Conservation (phyloP, 2,329 filamentous ascomycete genomes). For the Neoascochyta sp. region DNA sequence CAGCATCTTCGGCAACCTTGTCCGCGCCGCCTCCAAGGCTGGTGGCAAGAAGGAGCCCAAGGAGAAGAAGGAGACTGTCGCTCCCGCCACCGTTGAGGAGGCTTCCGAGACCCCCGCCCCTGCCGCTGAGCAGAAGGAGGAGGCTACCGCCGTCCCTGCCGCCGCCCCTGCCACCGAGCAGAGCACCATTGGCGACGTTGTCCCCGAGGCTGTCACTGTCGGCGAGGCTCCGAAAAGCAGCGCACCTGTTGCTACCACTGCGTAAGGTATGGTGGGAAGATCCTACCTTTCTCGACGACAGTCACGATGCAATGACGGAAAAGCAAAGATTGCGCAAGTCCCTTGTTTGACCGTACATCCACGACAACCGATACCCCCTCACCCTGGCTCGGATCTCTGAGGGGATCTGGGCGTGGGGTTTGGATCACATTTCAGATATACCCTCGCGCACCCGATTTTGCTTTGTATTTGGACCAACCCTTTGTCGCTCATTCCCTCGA, state of each 20-base stretch:
- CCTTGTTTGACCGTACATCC: slow-evolving; percentile 40
- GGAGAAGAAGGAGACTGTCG: slow-evolving; percentile 33
- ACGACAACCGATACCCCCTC: slow-evolving; percentile 33
- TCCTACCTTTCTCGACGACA: slow-evolving; percentile 37
- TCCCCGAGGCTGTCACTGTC: slow-evolving; percentile 38
- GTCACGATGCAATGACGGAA: slow-evolving; percentile 45
- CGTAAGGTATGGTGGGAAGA: slow-evolving; percentile 44
- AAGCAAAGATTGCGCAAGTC: slow-evolving; percentile 40
- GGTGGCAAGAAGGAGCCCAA: slow-evolving; percentile 38
- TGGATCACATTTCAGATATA: slow-evolving; percentile 31
- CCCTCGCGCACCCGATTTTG: slow-evolving; percentile 29
- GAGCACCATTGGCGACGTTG: slow-evolving; percentile 37
- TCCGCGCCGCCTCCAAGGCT: slow-evolving; percentile 43
- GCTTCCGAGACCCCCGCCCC: slow-evolving; percentile 25
- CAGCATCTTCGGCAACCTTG: slow-evolving; percentile 75
- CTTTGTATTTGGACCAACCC: slow-evolving; percentile 28
- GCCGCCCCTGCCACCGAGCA: slow-evolving; percentile 25
- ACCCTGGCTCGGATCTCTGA: slow-evolving; percentile 21
- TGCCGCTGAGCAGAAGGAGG: slow-evolving; percentile 28
- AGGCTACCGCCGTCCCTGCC: slow-evolving; percentile 22
- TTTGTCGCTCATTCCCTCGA: slow-evolving; percentile 26
- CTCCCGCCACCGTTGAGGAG: slow-evolving; percentile 38
- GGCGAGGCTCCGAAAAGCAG: slow-evolving; percentile 41
- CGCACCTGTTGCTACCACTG: slow-evolving; percentile 41
- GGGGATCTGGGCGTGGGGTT: slow-evolving; percentile 23